These are phyloP conservation scores for Madurella mycetomatis DNA, from an alignment of 2,329 filamentous ascomycete species.

Conservation along the genomic window DNA sequence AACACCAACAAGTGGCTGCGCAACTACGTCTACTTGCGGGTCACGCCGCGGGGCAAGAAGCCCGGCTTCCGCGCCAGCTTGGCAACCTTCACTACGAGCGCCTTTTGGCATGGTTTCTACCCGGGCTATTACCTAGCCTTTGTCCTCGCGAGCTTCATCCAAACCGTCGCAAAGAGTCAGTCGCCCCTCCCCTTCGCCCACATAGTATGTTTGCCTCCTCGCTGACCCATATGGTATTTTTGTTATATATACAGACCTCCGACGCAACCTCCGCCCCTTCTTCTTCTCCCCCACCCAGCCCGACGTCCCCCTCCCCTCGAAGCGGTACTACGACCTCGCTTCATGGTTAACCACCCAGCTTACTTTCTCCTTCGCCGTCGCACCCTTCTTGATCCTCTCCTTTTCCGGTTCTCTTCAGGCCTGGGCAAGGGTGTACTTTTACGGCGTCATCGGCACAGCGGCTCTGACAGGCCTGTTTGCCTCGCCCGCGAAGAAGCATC, in stretches of 20 bases:
- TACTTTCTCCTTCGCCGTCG: conserved; percentile 67
- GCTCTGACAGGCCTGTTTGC: conserved; percentile 70
- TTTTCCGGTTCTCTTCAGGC: conserved; percentile 66
- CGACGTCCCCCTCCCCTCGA: conserved; percentile 61
- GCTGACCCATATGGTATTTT: neutral
- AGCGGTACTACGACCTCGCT: conserved; percentile 76
- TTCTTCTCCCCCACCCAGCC: conserved; percentile 74
- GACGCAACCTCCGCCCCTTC: conserved; percentile 84
- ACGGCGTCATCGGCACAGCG: conserved; percentile 65
- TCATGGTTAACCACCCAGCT: conserved; percentile 32
- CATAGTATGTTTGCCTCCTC: neutral
- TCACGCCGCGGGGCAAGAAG: conserved; percentile 93
- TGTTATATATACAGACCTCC: conserved; percentile 60
- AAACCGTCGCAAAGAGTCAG: conserved; percentile 91
- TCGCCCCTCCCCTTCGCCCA: neutral
- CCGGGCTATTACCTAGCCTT: conserved; percentile 94
- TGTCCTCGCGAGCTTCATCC: conserved; percentile 81
- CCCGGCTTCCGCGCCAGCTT: conserved; percentile 92
- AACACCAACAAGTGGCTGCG: conserved; percentile 97
- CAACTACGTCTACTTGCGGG: conserved; percentile 92
- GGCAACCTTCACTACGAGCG: conserved; percentile 90
- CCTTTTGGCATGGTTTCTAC: conserved; percentile 97
- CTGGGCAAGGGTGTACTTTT: conserved; percentile 89
- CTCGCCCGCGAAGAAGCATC: conserved; percentile 64
- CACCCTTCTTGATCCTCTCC: conserved; percentile 79